phyloP scores from a whole-genome alignment of 306 rosid genomes.

The Arachis stenosperma region DNA sequence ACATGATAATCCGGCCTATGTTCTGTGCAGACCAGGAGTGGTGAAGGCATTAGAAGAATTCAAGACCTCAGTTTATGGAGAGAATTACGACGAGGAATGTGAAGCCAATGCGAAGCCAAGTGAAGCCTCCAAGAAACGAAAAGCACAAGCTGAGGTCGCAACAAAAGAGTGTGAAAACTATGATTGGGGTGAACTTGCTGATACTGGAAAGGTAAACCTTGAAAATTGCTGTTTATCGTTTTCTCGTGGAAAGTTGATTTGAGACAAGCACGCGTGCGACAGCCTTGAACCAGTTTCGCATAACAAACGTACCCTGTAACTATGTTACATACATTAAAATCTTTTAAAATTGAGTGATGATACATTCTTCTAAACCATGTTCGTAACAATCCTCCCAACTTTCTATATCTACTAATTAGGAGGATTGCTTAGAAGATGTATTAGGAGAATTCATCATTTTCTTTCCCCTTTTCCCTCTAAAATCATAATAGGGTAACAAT shows the following conservation, averaged over 20 bases:
- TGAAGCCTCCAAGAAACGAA: constrained; percentile 72
- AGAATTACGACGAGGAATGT: constrained; percentile 61
- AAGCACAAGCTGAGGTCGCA: constrained; percentile 66
- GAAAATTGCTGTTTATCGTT: constrained; percentile 23
- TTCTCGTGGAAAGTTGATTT: constrained; percentile 21
- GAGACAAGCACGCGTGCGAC: constrained; percentile 27
- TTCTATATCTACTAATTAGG: too few relatives aligned
- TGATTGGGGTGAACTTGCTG: constrained; percentile 86
- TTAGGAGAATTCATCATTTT: too few relatives aligned
- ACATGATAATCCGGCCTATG: constrained; percentile 36
- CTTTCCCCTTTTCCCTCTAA: background rate
- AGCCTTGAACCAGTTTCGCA: constrained; percentile 16
- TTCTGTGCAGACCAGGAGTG: constrained; percentile 73
- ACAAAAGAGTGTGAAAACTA: constrained; percentile 60
- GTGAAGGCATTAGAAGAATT: constrained; percentile 76
- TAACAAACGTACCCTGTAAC: background rate
- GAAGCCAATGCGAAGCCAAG: constrained; percentile 54
- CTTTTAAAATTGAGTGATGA: too few relatives aligned
- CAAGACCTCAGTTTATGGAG: constrained; percentile 81
- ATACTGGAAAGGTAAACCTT: constrained; percentile 76
- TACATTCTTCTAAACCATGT: too few relatives aligned
- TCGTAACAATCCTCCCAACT: too few relatives aligned
- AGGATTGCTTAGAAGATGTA: too few relatives aligned
- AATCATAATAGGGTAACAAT: background rate
- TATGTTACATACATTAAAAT: too few relatives aligned